These are phyloP conservation scores for Trichomonas gallinae DNA, from an alignment of 208 protist genomes.

Conservation along the genomic window DNA sequence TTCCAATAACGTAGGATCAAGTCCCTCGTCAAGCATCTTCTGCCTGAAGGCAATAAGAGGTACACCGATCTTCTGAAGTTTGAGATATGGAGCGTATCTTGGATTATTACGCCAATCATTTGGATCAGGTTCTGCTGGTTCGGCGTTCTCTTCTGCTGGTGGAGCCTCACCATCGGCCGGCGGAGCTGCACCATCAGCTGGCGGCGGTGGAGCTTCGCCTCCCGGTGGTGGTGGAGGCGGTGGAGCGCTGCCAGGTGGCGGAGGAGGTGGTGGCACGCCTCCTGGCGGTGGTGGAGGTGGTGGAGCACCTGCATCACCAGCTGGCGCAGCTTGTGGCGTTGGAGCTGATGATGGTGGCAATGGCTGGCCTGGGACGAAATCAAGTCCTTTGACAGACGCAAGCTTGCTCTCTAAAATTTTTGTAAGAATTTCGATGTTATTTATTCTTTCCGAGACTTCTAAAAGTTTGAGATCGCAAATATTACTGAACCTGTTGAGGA, in stretches of 20 bases:
- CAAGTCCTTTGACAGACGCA: not conserved
- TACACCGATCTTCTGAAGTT: not conserved
- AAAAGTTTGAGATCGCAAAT: constrained; percentile 1
- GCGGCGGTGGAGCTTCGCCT: not conserved
- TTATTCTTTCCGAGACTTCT: constrained; percentile 2
- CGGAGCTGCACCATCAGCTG: not conserved
- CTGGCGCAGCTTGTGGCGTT: not conserved
- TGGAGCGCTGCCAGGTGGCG: not conserved
- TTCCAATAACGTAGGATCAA: not conserved
- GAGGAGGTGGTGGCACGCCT: not conserved
- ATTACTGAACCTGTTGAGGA: not conserved
- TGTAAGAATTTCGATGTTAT: constrained; percentile 8
- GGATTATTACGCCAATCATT: not conserved
- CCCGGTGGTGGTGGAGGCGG: not conserved
- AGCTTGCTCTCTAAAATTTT: not conserved
- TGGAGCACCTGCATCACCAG: not conserved
- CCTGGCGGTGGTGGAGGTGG: not conserved
- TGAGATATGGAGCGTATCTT: not conserved
- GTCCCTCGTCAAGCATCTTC: not conserved
- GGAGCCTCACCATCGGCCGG: not conserved
- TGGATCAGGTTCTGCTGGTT: not conserved
- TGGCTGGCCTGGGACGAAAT: not conserved
- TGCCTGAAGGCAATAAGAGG: not conserved
- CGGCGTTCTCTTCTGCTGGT: not conserved
- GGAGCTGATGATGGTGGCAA: not conserved